A percentile compares a stretch with the other conserved stretches of the same genome.
Conservation (phyloP, 345 rosid genomes). For the Linum tenue region DNA sequence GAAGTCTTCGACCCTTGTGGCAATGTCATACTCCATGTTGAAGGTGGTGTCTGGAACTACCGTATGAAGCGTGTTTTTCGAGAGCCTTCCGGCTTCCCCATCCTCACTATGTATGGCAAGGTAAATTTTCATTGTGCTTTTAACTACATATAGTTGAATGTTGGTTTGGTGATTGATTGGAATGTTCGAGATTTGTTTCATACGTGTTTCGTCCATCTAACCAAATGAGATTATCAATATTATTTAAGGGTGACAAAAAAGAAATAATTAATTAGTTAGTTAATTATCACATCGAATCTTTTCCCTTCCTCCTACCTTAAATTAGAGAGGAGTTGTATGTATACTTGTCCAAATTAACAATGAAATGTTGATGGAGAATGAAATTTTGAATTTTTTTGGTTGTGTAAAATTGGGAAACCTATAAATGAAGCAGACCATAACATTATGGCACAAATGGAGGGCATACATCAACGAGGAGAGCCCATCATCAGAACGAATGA, state of each 20-base stretch:
- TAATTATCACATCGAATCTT: too few relatives aligned
- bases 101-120: conserved; percentile 48
- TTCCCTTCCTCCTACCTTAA: too few relatives aligned
- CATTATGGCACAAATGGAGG: conserved; percentile 43
- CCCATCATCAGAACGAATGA: background rate
- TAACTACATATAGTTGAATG: too few relatives aligned
- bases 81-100: conserved; percentile 43
- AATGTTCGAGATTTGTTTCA: background rate
- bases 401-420: too few relatives aligned
- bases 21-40: conserved; percentile 42
- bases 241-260: too few relatives aligned
- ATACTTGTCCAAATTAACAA: too few relatives aligned
- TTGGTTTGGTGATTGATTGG: too few relatives aligned
- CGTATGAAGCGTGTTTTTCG: conserved; percentile 39
- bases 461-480: conserved; percentile 46
- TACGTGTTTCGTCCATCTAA: background rate
- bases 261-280: too few relatives aligned
- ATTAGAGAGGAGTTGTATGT: too few relatives aligned
- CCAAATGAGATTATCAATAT: background rate
- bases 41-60: conserved; percentile 40
- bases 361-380: too few relatives aligned
- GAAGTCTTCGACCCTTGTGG: conserved; percentile 40
- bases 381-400: too few relatives aligned
- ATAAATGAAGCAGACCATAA: conserved; percentile 23
- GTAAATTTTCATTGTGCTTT: conserved; percentile 14